Percentiles rank a stretch among this genome's conserved stretches.
Conservation (phyloP, 805 yeast genomes). For the Yamadazyma laniorum region DNA sequence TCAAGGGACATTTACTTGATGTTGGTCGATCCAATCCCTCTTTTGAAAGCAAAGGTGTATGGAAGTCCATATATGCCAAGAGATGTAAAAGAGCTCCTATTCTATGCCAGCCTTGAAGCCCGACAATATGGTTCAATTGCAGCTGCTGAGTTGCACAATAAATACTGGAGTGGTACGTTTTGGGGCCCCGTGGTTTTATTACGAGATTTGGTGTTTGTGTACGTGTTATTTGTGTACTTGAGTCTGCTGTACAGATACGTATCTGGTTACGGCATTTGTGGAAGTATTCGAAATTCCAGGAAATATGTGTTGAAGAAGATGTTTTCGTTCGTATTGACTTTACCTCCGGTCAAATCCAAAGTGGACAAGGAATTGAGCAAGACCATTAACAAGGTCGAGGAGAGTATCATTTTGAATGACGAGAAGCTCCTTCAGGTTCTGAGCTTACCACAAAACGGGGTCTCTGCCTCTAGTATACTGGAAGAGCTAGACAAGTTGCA, state of each 20-base stretch:
- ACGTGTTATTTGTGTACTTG: slow-evolving; percentile 12
- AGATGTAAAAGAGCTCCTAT: slow-evolving; percentile 16
- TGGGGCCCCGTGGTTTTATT: slow-evolving; percentile 15
- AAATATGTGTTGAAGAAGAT: slow-evolving; percentile 14
- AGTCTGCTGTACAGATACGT: slow-evolving; percentile 11
- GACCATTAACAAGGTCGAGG: slow-evolving; percentile 51
- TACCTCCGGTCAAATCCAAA: slow-evolving; percentile 54
- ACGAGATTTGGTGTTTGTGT: slow-evolving; percentile 23
- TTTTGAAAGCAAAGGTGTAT: slow-evolving; percentile 15
- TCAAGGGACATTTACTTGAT: too few species aligned
- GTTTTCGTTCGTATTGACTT: slow-evolving; percentile 32
- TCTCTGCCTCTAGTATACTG: slow-evolving; percentile 46
- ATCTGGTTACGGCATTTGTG: slow-evolving; percentile 41
- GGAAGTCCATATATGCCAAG: slow-evolving; percentile 25
- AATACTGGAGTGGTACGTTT: slow-evolving; percentile 5
- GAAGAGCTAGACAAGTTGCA: slow-evolving; percentile 50
- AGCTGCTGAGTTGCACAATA: slow-evolving; percentile 1
- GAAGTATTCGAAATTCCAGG: slow-evolving; percentile 21
- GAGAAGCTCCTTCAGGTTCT: slow-evolving; percentile 43
- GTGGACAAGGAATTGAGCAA: slow-evolving; percentile 60
- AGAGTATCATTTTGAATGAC: slow-evolving; percentile 55
- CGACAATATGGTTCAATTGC: neutral
- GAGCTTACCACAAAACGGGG: slow-evolving; percentile 59
- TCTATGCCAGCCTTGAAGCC: slow-evolving; percentile 5
- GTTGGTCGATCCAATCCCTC: too few species aligned